phyloP scores from a whole-genome alignment of 2,329 filamentous ascomycete genomes.

The Pseudocercospora cruenta region DNA sequence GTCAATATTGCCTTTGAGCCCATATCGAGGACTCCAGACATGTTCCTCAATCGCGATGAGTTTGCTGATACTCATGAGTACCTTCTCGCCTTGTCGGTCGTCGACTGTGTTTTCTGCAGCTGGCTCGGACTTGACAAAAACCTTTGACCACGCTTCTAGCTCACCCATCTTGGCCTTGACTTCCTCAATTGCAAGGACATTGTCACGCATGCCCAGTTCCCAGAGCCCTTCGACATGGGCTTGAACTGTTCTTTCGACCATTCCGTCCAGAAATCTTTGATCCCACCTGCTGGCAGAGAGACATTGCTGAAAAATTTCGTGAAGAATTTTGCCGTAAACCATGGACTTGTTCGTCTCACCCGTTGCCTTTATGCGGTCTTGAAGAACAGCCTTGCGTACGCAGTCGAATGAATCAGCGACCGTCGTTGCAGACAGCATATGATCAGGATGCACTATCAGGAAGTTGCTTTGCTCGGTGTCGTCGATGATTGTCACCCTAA shows the following conservation, averaged over 20 bases:
- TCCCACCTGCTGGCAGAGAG: conserved; percentile 84
- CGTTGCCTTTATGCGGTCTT: conserved; percentile 92
- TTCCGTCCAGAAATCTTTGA: conserved; percentile 63
- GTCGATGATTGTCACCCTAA: conserved; percentile 69
- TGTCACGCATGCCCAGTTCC: conserved; percentile 72
- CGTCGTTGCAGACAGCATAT: conserved; percentile 91
- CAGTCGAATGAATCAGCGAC: conserved; percentile 97
- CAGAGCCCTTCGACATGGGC: conserved; percentile 88
- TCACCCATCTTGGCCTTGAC: conserved; percentile 81
- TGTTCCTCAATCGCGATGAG: conserved; percentile 96
- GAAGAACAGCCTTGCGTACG: conserved; percentile 84
- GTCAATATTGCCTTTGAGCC: conserved; percentile 96
- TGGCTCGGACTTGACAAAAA: conserved; percentile 75
- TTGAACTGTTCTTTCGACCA: conserved; percentile 71
- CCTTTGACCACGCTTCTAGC: conserved; percentile 78
- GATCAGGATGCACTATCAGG: conserved; percentile 90
- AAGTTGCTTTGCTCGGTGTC: conserved; percentile 72
- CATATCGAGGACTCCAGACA: conserved; percentile 97
- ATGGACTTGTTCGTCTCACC: conserved; percentile 77
- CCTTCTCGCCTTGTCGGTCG: conserved; percentile 75
- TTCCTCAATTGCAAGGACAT: conserved; percentile 74
- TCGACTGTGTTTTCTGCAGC: conserved; percentile 74
- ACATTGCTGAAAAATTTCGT: conserved; percentile 93
- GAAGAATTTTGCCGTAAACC: conserved; percentile 89
- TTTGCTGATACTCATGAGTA: conserved; percentile 86